Conservation (phyloP, 306 rosid genomes). For the Cucurbita pepo region DNA sequence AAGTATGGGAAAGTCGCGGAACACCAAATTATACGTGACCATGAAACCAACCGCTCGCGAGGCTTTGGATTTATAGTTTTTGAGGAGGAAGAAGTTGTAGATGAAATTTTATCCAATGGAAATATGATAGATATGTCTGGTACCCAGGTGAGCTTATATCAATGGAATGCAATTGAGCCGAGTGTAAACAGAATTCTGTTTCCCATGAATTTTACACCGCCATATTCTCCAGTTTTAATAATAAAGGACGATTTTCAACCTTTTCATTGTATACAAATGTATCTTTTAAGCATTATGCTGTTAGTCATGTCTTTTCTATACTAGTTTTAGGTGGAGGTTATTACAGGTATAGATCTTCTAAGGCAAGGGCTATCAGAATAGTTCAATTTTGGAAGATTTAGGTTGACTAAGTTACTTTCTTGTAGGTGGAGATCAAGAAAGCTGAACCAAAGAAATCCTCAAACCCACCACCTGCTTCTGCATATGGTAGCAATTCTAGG, state of each 20-base stretch:
- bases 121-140: constrained; percentile 92
- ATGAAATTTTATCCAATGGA: constrained; percentile 64
- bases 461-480: constrained; percentile 68
- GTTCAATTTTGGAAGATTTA: constrained; percentile 28
- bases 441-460: constrained; percentile 99
- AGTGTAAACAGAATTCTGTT: constrained; percentile 8
- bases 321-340: constrained; percentile 23
- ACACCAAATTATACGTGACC: constrained; percentile 82
- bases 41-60: constrained; percentile 66
- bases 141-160: constrained; percentile 72
- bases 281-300: not conserved
- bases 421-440: constrained; percentile 99
- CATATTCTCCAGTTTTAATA: not conserved
- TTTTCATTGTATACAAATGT: not conserved
- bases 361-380: constrained; percentile 21
- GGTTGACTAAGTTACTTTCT: constrained; percentile 91
- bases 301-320: constrained; percentile 7
- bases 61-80: constrained; percentile 89
- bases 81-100: constrained; percentile 80
- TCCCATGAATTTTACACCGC: constrained; percentile 13
- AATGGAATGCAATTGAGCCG: constrained; percentile 11
- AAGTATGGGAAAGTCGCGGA: constrained; percentile 62
- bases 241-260: not conserved
- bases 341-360: constrained; percentile 28
- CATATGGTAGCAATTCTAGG: constrained; percentile 94